Evolutionary conservation across 1,284 basidiomycete genomes (phyloP).

Genomic region (Ceratobasidium sp.): DNA sequence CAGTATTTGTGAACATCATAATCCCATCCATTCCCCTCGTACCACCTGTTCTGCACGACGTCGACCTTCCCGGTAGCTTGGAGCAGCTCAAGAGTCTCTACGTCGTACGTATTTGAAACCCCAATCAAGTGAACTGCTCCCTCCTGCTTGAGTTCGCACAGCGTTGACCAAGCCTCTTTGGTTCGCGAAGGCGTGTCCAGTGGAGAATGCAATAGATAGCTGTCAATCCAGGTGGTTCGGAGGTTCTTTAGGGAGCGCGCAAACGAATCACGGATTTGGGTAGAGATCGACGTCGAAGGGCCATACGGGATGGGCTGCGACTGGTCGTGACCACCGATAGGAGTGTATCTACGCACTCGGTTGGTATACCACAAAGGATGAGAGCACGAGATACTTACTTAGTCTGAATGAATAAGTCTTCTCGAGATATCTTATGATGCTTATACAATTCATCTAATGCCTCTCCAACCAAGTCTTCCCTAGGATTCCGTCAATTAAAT

Average conservation of each 20-base stretch:
- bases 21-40: constrained; percentile 83
- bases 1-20: constrained; percentile 70
- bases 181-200: constrained; percentile 71
- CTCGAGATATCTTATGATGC: constrained; percentile 69
- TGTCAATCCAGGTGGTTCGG: constrained; percentile 77
- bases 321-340: constrained; percentile 76
- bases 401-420: constrained; percentile 79
- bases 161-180: constrained; percentile 73
- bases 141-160: constrained; percentile 71
- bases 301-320: constrained; percentile 80
- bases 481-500: constrained; percentile 53
- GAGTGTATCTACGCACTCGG: constrained; percentile 70
- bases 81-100: constrained; percentile 66
- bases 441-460: constrained; percentile 69
- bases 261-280: constrained; percentile 77
- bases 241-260: constrained; percentile 74
- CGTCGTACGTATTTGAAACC: constrained; percentile 82
- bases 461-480: constrained; percentile 83
- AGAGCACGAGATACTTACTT: constrained; percentile 65
- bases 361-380: neutral
- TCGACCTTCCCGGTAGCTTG: constrained; percentile 67
- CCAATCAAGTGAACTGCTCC: constrained; percentile 76
- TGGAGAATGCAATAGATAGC: constrained; percentile 82
- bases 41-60: constrained; percentile 87
- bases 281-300: constrained; percentile 64